Percentiles rank a stretch among this genome's conserved stretches.
These are phyloP conservation scores for Fragilaria crotonensis DNA, from an alignment of 108 stramenopile species.

Conservation along the genomic window DNA sequence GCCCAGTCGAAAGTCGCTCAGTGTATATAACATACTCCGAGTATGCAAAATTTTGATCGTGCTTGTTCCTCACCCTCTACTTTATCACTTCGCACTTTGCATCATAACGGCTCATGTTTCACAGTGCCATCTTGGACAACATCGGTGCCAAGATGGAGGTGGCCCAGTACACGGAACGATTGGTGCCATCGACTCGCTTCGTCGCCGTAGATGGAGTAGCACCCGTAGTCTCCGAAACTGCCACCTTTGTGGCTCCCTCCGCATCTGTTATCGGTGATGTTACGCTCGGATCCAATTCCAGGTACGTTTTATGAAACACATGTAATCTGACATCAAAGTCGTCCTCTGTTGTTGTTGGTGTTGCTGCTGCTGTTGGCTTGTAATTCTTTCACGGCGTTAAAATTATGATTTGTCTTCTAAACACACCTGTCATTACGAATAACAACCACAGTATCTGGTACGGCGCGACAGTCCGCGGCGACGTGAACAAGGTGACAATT, in stretches of 20 bases:
- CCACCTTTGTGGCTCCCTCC: conserved; percentile 75
- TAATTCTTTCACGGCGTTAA: not conserved
- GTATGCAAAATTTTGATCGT: too few species aligned
- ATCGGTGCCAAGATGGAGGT: conserved; percentile 73
- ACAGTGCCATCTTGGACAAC: conserved; percentile 39
- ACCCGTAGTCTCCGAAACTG: conserved; percentile 49
- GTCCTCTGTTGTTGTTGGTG: not conserved
- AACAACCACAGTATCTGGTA: conserved; percentile 65
- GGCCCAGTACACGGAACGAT: conserved; percentile 67
- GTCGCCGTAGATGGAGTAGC: conserved; percentile 77
- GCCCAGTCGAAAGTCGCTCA: too few species aligned
- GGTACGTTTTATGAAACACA: conserved; percentile 22
- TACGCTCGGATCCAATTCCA: conserved; percentile 56
- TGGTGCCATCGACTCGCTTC: conserved; percentile 84
- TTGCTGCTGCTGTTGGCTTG: not conserved
- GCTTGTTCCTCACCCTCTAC: too few species aligned
- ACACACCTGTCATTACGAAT: not conserved
- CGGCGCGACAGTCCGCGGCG: conserved; percentile 78
- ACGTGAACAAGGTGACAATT: conserved; percentile 74
- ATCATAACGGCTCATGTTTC: too few species aligned
- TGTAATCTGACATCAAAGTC: too few species aligned
- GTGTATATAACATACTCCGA: too few species aligned
- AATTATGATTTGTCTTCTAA: not conserved
- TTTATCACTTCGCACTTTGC: too few species aligned
- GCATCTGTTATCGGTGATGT: conserved; percentile 80